Evolutionary conservation across 768 basidiomycete genomes (phyloP), one percentile per base, ranked within the genome.

Genomic region (Lactarius deliciosus): DNA sequence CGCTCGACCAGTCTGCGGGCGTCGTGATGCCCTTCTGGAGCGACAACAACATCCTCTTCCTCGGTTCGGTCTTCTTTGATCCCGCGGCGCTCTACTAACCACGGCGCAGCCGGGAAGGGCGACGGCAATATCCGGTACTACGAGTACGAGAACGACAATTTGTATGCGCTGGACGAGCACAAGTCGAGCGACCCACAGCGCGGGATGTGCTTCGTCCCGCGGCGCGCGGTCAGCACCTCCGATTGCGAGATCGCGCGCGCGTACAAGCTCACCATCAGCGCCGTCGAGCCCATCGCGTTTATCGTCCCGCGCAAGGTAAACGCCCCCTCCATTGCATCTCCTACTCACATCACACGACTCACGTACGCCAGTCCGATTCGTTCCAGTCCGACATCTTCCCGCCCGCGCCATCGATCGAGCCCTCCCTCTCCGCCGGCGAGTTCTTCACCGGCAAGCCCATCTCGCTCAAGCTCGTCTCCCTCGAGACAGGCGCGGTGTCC

Each of bases 301-400:
- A 92, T 96, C 73, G 96, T 98, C 16, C 96, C 96, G 16, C 86
- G 96, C 69, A 96, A 90, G 78, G 94, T 91, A 69, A 83, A 7
- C n/a, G 4, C 2, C n/a, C n/a, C n/a, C n/a, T 13, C 36, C 75
- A 22, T 2, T 25, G 60, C 25, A 32, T 20, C 9, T n/a, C 32
- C 5, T 38, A 38, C 38, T 32, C 64, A 41, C 38, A 47, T 4
- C 10, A 2, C 8, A 30, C 15, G 11, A 32, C 36, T 4, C 8
- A 43, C 20, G 22, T 32, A 8, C 45, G 25, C 4, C 75, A 94
- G 92, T 85, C 95, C 43, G 95, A 98, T 65, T 87, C 89, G 5
- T 98, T 98, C 92, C 96, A 98, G 77, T 88, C 94, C 16, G 96
- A 98, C 76, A 96, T 98, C 76, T 98, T 86, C 82, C 96, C 97